A percentile compares a stretch with the other conserved stretches of the same genome.
These are phyloP conservation scores for Aspergillus hortae DNA, from an alignment of 2,329 filamentous ascomycete genomes.

Conservation along the genomic window DNA sequence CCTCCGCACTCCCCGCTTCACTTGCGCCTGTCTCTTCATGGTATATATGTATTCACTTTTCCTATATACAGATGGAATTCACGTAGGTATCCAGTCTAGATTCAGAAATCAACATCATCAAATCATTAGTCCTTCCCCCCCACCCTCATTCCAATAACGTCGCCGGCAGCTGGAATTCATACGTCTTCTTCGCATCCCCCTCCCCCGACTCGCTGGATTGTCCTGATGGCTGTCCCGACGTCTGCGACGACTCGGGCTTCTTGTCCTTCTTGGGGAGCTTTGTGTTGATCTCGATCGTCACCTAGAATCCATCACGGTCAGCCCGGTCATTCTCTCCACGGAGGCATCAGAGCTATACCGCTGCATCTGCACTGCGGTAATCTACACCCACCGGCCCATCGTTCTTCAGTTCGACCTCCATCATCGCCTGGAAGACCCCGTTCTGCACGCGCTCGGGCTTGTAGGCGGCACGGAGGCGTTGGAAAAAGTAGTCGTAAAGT, in stretches of 20 bases:
- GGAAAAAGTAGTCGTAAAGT: conserved; percentile 80
- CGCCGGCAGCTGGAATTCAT: conserved; percentile 25
- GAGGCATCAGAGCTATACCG: conserved; percentile 45
- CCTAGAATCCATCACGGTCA: conserved; percentile 20
- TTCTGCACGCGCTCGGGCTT: conserved; percentile 75
- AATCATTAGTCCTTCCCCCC: neutral
- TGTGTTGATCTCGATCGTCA: conserved; percentile 47
- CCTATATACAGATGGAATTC: neutral
- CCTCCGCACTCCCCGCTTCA: neutral
- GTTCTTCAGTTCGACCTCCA: conserved; percentile 92
- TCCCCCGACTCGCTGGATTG: conserved; percentile 9
- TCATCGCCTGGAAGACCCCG: conserved; percentile 98
- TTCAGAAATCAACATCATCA: neutral
- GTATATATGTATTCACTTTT: neutral
- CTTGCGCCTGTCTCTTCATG: neutral
- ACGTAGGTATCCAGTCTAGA: neutral
- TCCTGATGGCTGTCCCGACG: conserved; percentile 6
- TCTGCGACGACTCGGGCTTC: conserved; percentile 9
- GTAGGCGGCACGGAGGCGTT: conserved; percentile 71
- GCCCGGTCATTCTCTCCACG: conserved; percentile 7
- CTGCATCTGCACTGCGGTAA: conserved; percentile 55
- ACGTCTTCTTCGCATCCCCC: conserved; percentile 11
- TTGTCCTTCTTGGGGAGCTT: conserved; percentile 35
- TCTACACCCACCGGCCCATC: conserved; percentile 69
- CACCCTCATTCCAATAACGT: conserved; percentile 19